Percentiles rank a stretch among this genome's conserved stretches.
These are phyloP conservation scores for Pseudocercospora ulei DNA, from an alignment of 2,329 filamentous ascomycete species.

Conservation along the genomic window DNA sequence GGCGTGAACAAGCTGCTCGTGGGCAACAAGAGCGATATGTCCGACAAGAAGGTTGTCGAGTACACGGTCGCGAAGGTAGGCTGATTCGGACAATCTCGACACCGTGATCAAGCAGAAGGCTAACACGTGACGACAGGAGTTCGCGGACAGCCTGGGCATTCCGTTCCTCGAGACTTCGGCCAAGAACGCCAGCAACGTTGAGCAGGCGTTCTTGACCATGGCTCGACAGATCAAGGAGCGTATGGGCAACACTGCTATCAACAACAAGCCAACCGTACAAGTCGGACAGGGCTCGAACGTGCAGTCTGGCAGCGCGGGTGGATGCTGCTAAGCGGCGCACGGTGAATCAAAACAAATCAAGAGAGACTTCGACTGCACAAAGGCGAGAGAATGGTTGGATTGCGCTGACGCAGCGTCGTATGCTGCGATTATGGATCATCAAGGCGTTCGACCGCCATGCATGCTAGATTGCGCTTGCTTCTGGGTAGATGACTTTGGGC, in stretches of 20 bases:
- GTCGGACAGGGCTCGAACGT: slow-evolving; percentile 92
- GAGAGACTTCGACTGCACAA: slow-evolving; percentile 3
- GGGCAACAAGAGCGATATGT: slow-evolving; percentile 99
- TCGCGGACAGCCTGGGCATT: slow-evolving; percentile 95
- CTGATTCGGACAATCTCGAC: too few species aligned
- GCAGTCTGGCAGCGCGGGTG: slow-evolving; percentile 70
- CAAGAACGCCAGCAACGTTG: slow-evolving; percentile 99
- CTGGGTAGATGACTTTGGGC: slow-evolving; percentile 22
- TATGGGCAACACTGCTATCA: slow-evolving; percentile 94
- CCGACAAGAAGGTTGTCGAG: slow-evolving; percentile 99
- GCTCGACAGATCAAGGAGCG: slow-evolving; percentile 99
- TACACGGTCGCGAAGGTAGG: slow-evolving; percentile 97
- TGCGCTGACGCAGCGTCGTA: slow-evolving; percentile 14
- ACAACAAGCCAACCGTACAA: slow-evolving; percentile 97
- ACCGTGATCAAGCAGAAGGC: slow-evolving; percentile 9
- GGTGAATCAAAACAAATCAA: slow-evolving; percentile 11
- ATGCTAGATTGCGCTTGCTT: slow-evolving; percentile 24
- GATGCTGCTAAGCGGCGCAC: slow-evolving; percentile 65
- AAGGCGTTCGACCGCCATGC: slow-evolving; percentile 20
- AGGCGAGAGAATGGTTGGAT: slow-evolving; percentile 15
- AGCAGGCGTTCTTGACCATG: slow-evolving; percentile 99
- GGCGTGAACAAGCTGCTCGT: slow-evolving; percentile 98
- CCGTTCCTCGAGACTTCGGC: slow-evolving; percentile 99
- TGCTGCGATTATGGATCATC: slow-evolving; percentile 13
- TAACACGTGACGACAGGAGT: slow-evolving; percentile 58